A percentile compares a stretch with the other conserved stretches of the same genome.
phyloP scores from a whole-genome alignment of 2,329 filamentous ascomycete genomes.

The Trichoderma lentiforme region DNA sequence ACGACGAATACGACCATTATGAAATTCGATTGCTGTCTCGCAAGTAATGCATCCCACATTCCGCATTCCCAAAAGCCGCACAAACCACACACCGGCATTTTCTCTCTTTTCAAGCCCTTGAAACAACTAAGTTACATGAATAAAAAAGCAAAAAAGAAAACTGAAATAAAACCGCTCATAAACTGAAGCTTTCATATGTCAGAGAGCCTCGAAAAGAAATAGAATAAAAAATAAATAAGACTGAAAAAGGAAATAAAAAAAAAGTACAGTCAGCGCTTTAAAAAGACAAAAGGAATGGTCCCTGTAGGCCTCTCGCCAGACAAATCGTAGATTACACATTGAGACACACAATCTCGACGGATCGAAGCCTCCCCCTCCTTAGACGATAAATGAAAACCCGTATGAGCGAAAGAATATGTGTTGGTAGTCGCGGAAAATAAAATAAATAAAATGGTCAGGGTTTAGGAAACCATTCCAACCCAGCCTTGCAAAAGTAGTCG shows the following conservation, averaged over 20 bases:
- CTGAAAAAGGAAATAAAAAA: not conserved
- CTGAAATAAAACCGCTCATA: not conserved
- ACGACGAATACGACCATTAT: not conserved
- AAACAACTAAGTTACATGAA: not conserved
- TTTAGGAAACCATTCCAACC: not conserved
- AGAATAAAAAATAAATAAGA: not conserved
- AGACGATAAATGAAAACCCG: not conserved
- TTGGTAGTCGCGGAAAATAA: not conserved
- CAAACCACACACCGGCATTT: not conserved
- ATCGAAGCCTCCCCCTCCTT: not conserved
- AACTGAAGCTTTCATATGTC: not conserved
- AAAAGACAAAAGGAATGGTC: not conserved
- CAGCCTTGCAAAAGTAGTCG: not conserved
- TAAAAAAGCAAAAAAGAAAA: not conserved
- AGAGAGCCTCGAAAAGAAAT: not conserved
- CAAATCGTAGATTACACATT: conserved; percentile 5
- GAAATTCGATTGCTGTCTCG: conserved; percentile 14
- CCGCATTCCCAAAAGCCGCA: not conserved
- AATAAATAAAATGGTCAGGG: not conserved
- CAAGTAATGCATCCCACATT: conserved; percentile 5
- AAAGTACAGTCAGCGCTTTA: not conserved
- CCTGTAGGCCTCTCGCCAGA: not conserved
- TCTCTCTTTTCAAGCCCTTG: not conserved
- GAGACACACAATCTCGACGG: not conserved
- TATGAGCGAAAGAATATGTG: not conserved